A percentile compares a stretch with the other conserved stretches of the same genome.
These are phyloP conservation scores for Chlamydomonas sp. DNA, from an alignment of 139 green algal genomes.

Conservation along the genomic window DNA sequence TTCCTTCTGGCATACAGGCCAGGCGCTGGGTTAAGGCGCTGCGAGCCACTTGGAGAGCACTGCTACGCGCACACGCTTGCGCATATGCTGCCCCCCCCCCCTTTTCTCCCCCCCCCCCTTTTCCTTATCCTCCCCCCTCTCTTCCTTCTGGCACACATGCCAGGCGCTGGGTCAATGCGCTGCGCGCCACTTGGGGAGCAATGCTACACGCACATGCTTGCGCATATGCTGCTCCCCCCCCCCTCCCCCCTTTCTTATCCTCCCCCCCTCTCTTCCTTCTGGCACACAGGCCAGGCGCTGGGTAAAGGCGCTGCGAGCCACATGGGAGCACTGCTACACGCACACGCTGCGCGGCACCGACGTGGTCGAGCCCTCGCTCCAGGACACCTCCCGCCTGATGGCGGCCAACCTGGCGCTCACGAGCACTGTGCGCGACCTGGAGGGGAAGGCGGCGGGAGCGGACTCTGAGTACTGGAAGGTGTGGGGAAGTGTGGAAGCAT, in stretches of 20 bases:
- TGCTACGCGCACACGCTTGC: neutral
- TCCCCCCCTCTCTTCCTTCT: constrained; percentile 2
- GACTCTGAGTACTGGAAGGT: constrained; percentile 34
- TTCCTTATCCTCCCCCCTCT: no score
- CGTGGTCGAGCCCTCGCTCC: constrained; percentile 8
- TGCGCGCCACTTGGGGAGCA: neutral
- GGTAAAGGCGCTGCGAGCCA: constrained; percentile 45
- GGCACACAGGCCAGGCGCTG: constrained; percentile 35
- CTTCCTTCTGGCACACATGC: no score
- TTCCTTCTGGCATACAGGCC: neutral
- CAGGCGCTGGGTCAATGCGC: no score
- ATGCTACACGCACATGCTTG: neutral
- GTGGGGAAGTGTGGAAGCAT: constrained; percentile 9
- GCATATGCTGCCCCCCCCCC: neutral
- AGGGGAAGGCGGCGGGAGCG: constrained; percentile 5
- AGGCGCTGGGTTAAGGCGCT: no score
- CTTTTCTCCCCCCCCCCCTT: no score
- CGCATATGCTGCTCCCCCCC: neutral
- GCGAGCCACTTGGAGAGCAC: neutral
- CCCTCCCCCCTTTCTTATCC: neutral
- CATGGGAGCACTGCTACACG: constrained; percentile 61
- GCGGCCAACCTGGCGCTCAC: constrained; percentile 31
- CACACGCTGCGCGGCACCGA: constrained; percentile 47
- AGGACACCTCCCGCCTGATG: constrained; percentile 23
- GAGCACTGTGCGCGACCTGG: constrained; percentile 19